phyloP scores from a whole-genome alignment of 108 stramenopile species.

The Licmophora abbreviata region DNA sequence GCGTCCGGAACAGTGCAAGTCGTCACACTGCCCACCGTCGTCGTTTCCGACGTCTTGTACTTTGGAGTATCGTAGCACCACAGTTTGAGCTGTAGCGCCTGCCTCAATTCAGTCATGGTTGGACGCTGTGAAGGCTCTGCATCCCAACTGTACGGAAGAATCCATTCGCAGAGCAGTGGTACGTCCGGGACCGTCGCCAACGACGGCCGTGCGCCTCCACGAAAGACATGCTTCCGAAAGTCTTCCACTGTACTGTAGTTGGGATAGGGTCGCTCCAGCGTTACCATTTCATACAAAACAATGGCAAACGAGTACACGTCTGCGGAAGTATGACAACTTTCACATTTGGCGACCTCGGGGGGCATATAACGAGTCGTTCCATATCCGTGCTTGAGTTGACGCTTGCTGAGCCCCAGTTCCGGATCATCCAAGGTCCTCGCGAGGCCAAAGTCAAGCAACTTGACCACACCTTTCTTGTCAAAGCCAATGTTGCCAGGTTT shows the following conservation, averaged over 20 bases:
- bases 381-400: neutral
- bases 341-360: constrained; percentile 52
- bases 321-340: constrained; percentile 46
- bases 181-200: too few species aligned
- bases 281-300: constrained; percentile 50
- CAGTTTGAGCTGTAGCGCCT: too few species aligned
- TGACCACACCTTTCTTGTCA: constrained; percentile 28
- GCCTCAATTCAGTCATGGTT: too few species aligned
- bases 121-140: too few species aligned
- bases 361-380: constrained; percentile 38
- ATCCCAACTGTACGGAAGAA: too few species aligned
- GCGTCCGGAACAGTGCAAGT: too few species aligned
- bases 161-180: too few species aligned
- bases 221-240: constrained; percentile 40
- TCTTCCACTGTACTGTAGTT: constrained; percentile 6
- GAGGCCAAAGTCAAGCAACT: constrained; percentile 67
- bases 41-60: too few species aligned
- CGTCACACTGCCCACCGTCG: too few species aligned
- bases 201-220: constrained; percentile 53
- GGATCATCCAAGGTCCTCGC: constrained; percentile 14
- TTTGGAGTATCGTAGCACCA: too few species aligned
- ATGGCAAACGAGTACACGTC: constrained; percentile 69
- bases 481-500: constrained; percentile 62
- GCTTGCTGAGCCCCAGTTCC: neutral
- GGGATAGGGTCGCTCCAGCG: constrained; percentile 4